A percentile compares a stretch with the other conserved stretches of the same genome.
Conservation (phyloP, 2,329 filamentous ascomycete genomes). For the Hypoxylon sp. region DNA sequence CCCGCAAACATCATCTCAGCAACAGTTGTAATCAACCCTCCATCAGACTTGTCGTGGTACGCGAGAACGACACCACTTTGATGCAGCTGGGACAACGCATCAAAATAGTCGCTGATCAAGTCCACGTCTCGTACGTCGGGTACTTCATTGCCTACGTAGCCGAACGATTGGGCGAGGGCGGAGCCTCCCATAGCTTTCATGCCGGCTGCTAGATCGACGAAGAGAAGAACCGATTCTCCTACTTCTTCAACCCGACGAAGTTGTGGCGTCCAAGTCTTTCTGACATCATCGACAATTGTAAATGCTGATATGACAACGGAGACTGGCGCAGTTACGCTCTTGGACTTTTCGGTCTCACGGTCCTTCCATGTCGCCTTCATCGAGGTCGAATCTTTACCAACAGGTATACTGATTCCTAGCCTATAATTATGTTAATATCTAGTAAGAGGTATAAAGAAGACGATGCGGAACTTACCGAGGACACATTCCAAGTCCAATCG, state of each 20-base stretch:
- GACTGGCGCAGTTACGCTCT: constrained; percentile 90
- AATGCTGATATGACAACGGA: constrained; percentile 93
- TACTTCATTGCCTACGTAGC: constrained; percentile 81
- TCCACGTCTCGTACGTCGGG: constrained; percentile 89
- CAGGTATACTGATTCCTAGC: constrained; percentile 88
- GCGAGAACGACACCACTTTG: constrained; percentile 73
- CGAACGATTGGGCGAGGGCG: constrained; percentile 87
- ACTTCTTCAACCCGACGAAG: constrained; percentile 84
- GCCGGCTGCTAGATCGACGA: constrained; percentile 85
- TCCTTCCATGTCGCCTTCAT: constrained; percentile 98
- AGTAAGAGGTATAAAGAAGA: neutral
- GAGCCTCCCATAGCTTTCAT: constrained; percentile 87
- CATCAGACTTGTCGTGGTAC: constrained; percentile 94
- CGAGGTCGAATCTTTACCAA: constrained; percentile 97
- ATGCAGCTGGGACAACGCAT: constrained; percentile 76
- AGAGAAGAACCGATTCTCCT: constrained; percentile 86
- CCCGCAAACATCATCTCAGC: constrained; percentile 99
- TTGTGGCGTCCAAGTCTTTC: constrained; percentile 92
- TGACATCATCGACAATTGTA: constrained; percentile 80
- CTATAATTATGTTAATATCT: constrained; percentile 15
- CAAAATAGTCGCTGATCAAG: constrained; percentile 87
- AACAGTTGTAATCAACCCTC: constrained; percentile 87
- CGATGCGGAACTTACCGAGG: constrained; percentile 58
- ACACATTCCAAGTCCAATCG: constrained; percentile 91
- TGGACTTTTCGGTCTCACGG: constrained; percentile 68